Evolutionary conservation across 345 rosid species (phyloP).

Genomic region (Ailanthus altissimus): DNA sequence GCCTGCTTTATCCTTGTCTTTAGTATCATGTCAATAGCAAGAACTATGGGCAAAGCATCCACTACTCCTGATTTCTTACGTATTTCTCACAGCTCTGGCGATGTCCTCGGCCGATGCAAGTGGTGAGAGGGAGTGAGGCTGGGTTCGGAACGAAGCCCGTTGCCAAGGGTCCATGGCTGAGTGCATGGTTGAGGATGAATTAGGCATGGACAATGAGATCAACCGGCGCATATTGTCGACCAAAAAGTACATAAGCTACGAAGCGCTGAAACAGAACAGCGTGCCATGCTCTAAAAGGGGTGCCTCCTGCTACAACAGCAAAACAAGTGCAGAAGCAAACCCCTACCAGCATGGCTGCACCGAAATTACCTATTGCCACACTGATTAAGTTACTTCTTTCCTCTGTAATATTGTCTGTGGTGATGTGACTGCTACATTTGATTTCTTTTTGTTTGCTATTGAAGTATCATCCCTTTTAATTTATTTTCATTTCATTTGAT

Average conservation of each 20-base stretch:
- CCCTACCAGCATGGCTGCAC: slow-evolving; percentile 81
- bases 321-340: slow-evolving; percentile 70
- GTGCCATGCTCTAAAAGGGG: slow-evolving; percentile 84
- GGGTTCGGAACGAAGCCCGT: slow-evolving; percentile 36
- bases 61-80: slow-evolving; percentile 22
- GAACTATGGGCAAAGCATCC: slow-evolving; percentile 42
- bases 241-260: slow-evolving; percentile 67
- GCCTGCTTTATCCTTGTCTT: slow-evolving; percentile 12
- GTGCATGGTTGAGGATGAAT: slow-evolving; percentile 52
- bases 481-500: neutral
- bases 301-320: slow-evolving; percentile 82
- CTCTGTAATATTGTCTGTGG: neutral
- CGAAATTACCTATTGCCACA: slow-evolving; percentile 66
- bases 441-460: neutral
- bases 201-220: slow-evolving; percentile 61
- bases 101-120: slow-evolving; percentile 28
- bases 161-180: slow-evolving; percentile 63
- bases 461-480: neutral
- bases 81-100: slow-evolving; percentile 27
- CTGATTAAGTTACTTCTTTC: slow-evolving; percentile 32
- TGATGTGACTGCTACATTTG: neutral
- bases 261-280: slow-evolving; percentile 59
- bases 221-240: slow-evolving; percentile 67
- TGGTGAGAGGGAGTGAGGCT: slow-evolving; percentile 36
- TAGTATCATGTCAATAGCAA: neutral